These are phyloP conservation scores for Cymbopogon flexuosus DNA, from an alignment of 202 grass and related monocot genomes.

Conservation along the genomic window DNA sequence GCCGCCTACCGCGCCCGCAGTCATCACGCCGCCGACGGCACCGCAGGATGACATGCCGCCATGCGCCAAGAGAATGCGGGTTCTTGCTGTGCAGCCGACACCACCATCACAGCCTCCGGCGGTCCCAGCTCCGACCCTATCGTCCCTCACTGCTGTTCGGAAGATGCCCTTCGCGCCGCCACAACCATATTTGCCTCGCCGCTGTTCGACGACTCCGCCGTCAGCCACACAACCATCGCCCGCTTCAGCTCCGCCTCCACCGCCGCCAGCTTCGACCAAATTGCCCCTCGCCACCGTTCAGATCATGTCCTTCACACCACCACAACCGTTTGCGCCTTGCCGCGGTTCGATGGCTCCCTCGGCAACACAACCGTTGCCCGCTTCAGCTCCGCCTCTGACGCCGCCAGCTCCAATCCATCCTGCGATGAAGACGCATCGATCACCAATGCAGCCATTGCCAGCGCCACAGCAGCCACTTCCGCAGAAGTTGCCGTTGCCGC, in stretches of 20 bases:
- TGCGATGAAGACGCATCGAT: too few species aligned
- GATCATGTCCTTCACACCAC: background rate
- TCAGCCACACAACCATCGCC: background rate
- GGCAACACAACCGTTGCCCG: background rate
- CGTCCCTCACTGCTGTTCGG: background rate
- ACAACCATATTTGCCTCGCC: background rate
- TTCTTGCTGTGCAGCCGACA: background rate
- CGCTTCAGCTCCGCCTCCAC: fast-evolving
- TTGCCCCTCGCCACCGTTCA: too few species aligned
- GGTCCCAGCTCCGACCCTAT: background rate
- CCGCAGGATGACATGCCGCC: background rate
- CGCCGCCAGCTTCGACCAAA: background rate
- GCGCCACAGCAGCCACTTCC: too few species aligned
- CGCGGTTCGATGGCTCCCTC: background rate
- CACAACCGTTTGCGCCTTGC: background rate
- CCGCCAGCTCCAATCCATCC: background rate
- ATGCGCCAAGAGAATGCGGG: background rate
- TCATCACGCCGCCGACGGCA: background rate
- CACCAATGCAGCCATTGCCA: too few species aligned
- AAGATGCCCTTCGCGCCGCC: background rate
- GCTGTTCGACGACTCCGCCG: background rate
- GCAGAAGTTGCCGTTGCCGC: too few species aligned
- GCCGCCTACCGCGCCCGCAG: too few species aligned
- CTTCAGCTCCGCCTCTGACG: background rate
- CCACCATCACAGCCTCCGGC: background rate